Percentiles rank a stretch among this genome's conserved stretches.
Evolutionary conservation across 2,329 filamentous ascomycete species (phyloP).

Genomic region (Leptographium flavum): DNA sequence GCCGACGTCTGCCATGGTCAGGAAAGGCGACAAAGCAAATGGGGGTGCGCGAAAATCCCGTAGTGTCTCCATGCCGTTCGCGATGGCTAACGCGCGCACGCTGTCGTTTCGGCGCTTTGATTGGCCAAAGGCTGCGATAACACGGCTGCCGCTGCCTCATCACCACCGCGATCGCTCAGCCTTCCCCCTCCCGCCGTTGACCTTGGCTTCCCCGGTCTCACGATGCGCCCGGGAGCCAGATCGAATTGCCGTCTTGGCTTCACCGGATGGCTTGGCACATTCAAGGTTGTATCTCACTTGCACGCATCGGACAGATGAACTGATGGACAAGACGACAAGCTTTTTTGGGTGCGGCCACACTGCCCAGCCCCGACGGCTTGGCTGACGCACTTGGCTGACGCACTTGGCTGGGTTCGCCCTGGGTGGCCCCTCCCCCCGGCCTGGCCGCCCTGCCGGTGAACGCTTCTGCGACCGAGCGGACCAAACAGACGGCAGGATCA

Average conservation of each 20-base stretch:
- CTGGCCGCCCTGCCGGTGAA: neutral
- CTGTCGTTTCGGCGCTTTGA: too few species aligned
- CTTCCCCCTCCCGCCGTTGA: too few species aligned
- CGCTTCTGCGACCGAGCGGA: neutral
- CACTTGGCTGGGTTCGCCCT: neutral
- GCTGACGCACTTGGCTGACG: neutral
- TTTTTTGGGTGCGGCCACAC: neutral
- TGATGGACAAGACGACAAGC: neutral
- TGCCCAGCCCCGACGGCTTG: neutral
- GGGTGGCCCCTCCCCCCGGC: neutral
- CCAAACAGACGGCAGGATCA: conserved; percentile 1
- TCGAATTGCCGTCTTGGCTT: neutral
- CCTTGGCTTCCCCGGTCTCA: neutral
- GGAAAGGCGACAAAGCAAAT: too few species aligned
- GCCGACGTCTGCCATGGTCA: too few species aligned
- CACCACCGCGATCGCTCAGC: too few species aligned
- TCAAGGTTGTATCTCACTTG: too few species aligned
- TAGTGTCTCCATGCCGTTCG: too few species aligned
- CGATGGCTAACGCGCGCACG: too few species aligned
- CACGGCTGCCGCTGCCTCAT: neutral
- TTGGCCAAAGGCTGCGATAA: too few species aligned
- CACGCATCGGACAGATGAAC: neutral
- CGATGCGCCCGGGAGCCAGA: neutral
- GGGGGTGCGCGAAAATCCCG: too few species aligned
- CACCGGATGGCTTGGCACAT: neutral